Evolutionary conservation across 306 rosid species (phyloP).

Genomic region (Cicer yamashitae): DNA sequence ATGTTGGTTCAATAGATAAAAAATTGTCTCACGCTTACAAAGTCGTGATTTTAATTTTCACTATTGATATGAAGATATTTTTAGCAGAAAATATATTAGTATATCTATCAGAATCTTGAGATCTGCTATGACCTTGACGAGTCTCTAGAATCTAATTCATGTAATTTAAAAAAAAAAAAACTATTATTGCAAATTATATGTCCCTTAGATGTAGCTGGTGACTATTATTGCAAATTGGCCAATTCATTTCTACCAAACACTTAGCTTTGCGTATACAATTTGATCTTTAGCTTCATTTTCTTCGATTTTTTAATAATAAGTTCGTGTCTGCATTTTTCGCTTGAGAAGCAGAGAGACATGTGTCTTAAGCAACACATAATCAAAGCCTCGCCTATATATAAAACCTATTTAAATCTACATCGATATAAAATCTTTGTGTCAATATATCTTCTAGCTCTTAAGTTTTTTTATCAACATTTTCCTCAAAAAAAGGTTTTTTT

Average conservation of each 20-base stretch:
- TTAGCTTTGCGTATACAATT: not conserved
- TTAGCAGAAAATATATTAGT: no score
- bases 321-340: not conserved
- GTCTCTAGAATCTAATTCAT: no score
- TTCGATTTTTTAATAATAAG: not conserved
- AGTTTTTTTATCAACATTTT: not conserved
- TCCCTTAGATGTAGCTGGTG: constrained; percentile 29
- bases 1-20: no score
- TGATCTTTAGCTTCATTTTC: not conserved
- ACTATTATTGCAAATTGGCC: constrained; percentile 13
- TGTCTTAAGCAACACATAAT: constrained; percentile 25
- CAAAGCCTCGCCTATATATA: constrained; percentile 9
- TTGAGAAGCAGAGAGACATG: constrained; percentile 29
- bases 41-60: no score
- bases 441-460: not conserved
- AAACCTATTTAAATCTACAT: not conserved
- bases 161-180: no score
- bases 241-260: constrained; percentile 18
- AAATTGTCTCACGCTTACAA: no score
- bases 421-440: not conserved
- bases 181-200: constrained; percentile 14
- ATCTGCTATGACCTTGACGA: no score
- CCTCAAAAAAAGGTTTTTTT: not conserved
- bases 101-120: no score
- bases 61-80: no score